Evolutionary conservation across 441 rosid species (phyloP).

Genomic region (Aleurites moluccanus): DNA sequence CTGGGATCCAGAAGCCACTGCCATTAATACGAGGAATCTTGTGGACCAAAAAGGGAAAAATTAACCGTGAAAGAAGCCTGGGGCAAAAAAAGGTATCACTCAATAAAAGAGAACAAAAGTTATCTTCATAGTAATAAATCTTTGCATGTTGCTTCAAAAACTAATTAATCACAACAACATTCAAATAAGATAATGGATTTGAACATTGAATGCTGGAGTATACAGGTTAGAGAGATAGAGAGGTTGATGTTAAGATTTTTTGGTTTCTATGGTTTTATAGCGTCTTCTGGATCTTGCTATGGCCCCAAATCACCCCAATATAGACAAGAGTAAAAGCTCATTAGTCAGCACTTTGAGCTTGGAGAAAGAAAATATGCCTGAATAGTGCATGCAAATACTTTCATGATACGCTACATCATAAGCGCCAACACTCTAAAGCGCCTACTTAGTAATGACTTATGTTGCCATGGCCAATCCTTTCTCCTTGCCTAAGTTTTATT

Average conservation of each 20-base stretch:
- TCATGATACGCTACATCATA: neutral
- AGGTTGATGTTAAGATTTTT: neutral
- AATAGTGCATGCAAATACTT: neutral
- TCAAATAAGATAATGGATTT: neutral
- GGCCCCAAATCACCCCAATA: neutral
- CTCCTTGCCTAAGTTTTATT: neutral
- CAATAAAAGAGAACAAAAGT: neutral
- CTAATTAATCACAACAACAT: conserved; percentile 6
- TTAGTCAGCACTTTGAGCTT: neutral
- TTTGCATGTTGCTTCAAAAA: neutral
- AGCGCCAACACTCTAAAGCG: neutral
- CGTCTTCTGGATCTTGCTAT: neutral
- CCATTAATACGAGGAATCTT: conserved; percentile 65
- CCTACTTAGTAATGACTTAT: neutral
- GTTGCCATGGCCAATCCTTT: neutral
- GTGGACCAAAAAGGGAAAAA: conserved; percentile 61
- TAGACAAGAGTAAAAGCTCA: neutral
- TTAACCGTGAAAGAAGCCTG: conserved; percentile 69
- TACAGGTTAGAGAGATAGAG: neutral
- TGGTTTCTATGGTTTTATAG: neutral
- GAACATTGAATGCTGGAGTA: neutral
- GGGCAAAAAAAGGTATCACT: conserved; percentile 19
- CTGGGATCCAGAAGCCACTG: conserved; percentile 90
- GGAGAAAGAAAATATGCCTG: neutral
- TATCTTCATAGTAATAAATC: neutral